Conservation (phyloP, 768 basidiomycete species). For the Mycena crocata region DNA sequence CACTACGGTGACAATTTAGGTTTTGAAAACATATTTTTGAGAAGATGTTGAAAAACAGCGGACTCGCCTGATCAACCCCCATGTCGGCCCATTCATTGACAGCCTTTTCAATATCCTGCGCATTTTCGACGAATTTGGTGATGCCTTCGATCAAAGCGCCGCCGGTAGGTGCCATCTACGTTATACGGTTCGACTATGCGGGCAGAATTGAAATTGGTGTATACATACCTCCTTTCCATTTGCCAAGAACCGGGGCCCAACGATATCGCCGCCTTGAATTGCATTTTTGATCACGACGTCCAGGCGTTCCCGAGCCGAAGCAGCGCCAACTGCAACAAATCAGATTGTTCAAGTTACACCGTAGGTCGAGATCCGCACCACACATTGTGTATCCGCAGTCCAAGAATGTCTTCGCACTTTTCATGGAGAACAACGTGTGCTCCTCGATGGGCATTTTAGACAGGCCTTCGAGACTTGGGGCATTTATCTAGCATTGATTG, state of each 20-base stretch:
- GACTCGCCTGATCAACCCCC: constrained; percentile 23
- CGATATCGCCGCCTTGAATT: constrained; percentile 47
- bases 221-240: constrained; percentile 43
- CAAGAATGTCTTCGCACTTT: constrained; percentile 46
- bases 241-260: constrained; percentile 50
- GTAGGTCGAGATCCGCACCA: neutral
- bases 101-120: constrained; percentile 42
- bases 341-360: neutral
- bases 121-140: constrained; percentile 44
- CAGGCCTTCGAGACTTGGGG: constrained; percentile 44
- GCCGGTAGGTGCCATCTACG: constrained; percentile 43
- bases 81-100: constrained; percentile 40
- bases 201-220: too few species aligned
- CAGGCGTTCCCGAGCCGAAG: constrained; percentile 46
- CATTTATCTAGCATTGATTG: constrained; percentile 41
- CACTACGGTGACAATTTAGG: constrained; percentile 29
- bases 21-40: too few species aligned
- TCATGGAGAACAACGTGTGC: constrained; percentile 44
- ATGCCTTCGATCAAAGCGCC: constrained; percentile 47
- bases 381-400: constrained; percentile 55
- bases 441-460: constrained; percentile 44
- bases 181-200: too few species aligned
- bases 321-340: constrained; percentile 42
- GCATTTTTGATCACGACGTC: constrained; percentile 48
- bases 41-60: neutral